These are phyloP conservation scores for Colletotrichum cuscutae DNA, from an alignment of 2,329 filamentous ascomycete genomes.

Conservation along the genomic window DNA sequence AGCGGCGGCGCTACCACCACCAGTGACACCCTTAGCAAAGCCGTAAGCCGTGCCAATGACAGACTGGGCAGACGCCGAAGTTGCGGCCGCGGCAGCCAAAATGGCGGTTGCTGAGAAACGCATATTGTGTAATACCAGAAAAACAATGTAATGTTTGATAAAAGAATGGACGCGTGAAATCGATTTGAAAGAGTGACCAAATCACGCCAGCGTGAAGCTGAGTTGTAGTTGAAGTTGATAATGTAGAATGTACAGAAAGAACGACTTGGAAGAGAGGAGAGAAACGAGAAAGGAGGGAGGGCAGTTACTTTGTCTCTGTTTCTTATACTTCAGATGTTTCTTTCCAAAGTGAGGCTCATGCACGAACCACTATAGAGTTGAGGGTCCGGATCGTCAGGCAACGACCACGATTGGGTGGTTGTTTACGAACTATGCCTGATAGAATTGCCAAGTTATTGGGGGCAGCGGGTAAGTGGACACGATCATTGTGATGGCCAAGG, in stretches of 20 bases:
- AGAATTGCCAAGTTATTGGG: no score
- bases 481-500: not conserved
- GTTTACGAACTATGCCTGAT: no score
- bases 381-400: no score
- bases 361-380: no score
- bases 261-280: not conserved
- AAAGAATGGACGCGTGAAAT: constrained; percentile 18
- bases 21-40: constrained; percentile 55
- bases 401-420: no score
- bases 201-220: constrained; percentile 13
- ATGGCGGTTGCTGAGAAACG: constrained; percentile 49
- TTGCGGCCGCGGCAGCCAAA: constrained; percentile 30
- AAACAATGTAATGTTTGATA: not conserved
- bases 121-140: constrained; percentile 16
- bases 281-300: not conserved
- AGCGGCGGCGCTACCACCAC: constrained; percentile 59
- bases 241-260: not conserved
- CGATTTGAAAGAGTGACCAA: constrained; percentile 9
- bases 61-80: constrained; percentile 39
- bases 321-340: no score
- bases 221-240: constrained; percentile 3
- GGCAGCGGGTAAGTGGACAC: not conserved
- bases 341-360: no score
- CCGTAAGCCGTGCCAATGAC: constrained; percentile 44
- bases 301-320: not conserved